Base-by-base conservation (phyloP, 805 yeast genomes). In the Saccharomycopsis fodiens region DNA sequence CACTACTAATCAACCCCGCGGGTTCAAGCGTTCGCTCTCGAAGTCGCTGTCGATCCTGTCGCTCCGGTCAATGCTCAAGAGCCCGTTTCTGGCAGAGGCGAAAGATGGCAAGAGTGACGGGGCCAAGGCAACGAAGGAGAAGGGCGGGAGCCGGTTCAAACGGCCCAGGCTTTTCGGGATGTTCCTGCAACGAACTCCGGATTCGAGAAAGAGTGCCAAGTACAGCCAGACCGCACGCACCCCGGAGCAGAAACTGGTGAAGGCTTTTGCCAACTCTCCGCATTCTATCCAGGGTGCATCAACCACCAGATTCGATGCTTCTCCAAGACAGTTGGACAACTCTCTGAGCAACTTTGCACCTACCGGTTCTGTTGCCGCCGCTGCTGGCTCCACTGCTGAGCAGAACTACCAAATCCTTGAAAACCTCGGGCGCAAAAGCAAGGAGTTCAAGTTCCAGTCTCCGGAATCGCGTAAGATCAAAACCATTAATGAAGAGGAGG, bases 31-130 rank as follows among this genome's bases (percentile, higher is more conserved):
- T 21, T 35, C 43, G 10, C 23, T 50, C 4, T 50, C 53, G 5
- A 46, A 46, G 16, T 46, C 53, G 15, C 41, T 48, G 19, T 41
- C 47, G 10, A 50, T 50, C n/a, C 31, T 34, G 23, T 40, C 46
- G 20, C 35, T 50, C 2, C 39, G 41, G 20, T 50, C 53, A 13
- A 35, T 50, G 25, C 39, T 48, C 8, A 19, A 41, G 20, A 21
- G 22, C 12, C 40, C 22, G 22, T 36, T 36, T n/a, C 15, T 5
- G 15, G 38, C 15, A 10, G 8, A 21, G 10, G 6, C 29, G 12
- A 36, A 17, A 10, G 40, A 17, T 7, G 15, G 7, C 27, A 29
- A 34, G 35, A 17, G n/a, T 13, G 21, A 41, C 4, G 30, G 39
- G 8, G 39, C 25, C 7, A 13, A 16, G 7, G 17, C 20, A 15